Percentiles rank a stretch among this genome's conserved stretches.
phyloP scores from a whole-genome alignment of 306 rosid species.

The Rubus idaeus region DNA sequence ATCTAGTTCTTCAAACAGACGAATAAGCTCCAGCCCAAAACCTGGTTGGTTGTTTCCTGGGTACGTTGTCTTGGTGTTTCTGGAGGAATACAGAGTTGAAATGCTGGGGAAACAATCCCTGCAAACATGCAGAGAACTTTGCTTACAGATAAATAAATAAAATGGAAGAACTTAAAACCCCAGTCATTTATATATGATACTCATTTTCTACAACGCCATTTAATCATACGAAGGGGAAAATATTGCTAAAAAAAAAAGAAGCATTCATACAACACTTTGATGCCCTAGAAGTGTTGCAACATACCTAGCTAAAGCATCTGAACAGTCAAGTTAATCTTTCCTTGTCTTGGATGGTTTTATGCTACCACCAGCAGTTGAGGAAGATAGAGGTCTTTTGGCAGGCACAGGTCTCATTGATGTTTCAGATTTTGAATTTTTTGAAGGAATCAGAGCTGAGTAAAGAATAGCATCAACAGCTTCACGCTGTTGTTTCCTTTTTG shows the following conservation, averaged over 20 bases:
- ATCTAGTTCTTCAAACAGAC: background rate
- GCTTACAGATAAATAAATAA: background rate
- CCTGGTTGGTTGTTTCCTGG: background rate
- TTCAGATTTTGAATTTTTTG: conserved; percentile 66
- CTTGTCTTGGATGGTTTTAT: conserved; percentile 59
- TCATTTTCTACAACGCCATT: background rate
- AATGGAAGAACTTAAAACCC: background rate
- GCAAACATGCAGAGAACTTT: background rate
- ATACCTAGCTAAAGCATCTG: conserved; percentile 27
- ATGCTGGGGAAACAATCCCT: background rate
- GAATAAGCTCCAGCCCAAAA: background rate
- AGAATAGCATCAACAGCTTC: conserved; percentile 93
- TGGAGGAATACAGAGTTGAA: background rate
- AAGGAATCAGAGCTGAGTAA: conserved; percentile 70
- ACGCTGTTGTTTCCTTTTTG: conserved; percentile 89
- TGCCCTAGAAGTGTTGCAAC: conserved; percentile 12
- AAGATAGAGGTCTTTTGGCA: conserved; percentile 47
- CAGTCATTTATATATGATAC: background rate
- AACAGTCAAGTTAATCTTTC: conserved; percentile 43
- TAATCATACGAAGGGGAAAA: background rate
- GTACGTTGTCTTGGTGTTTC: background rate
- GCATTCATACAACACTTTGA: background rate
- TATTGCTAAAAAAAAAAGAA: background rate
- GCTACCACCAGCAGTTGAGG: conserved; percentile 40
- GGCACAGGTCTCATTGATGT: conserved; percentile 37